Percentiles rank a stretch among this genome's conserved stretches.
Evolutionary conservation across 1,139 yeast species (phyloP).

Genomic region (Yamadazyma membranifaciens): DNA sequence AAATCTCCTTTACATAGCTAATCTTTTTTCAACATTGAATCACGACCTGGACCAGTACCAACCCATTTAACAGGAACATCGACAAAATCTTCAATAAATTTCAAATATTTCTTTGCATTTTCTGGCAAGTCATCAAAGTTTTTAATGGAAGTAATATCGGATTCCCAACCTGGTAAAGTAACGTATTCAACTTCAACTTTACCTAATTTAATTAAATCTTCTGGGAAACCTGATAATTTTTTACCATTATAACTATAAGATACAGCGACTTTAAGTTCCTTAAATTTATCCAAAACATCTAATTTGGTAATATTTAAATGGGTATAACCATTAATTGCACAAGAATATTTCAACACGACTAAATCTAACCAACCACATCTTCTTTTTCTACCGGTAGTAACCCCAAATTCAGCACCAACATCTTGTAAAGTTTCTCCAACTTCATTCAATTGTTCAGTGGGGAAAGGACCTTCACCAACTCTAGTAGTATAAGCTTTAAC

Average conservation of each 20-base stretch:
- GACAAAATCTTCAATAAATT: conserved; percentile 79
- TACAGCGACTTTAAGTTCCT: conserved; percentile 84
- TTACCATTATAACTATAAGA: conserved; percentile 79
- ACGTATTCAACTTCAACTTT: conserved; percentile 89
- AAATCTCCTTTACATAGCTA: conserved; percentile 5
- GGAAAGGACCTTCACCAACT: conserved; percentile 99
- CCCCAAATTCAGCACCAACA: conserved; percentile 96
- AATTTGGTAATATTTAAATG: conserved; percentile 90
- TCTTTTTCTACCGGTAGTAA: conserved; percentile 98
- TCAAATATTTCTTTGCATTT: conserved; percentile 80
- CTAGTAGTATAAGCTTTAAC: conserved; percentile 98
- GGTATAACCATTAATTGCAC: conserved; percentile 91
- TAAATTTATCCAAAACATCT: conserved; percentile 88
- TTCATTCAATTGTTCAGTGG: conserved; percentile 90
- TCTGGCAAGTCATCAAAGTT: conserved; percentile 78
- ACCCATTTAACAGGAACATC: conserved; percentile 92
- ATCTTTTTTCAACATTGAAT: conserved; percentile 61
- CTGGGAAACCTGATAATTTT: conserved; percentile 80
- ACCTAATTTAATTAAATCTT: conserved; percentile 76
- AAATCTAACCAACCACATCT: conserved; percentile 99
- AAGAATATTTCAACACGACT: conserved; percentile 89
- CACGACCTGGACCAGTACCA: conserved; percentile 98
- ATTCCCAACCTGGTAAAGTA: conserved; percentile 93
- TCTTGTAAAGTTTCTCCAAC: conserved; percentile 84
- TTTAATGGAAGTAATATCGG: conserved; percentile 72